Base-by-base conservation (phyloP, 2,329 filamentous ascomycete genomes). In the Cladobotryum mycophilum region DNA sequence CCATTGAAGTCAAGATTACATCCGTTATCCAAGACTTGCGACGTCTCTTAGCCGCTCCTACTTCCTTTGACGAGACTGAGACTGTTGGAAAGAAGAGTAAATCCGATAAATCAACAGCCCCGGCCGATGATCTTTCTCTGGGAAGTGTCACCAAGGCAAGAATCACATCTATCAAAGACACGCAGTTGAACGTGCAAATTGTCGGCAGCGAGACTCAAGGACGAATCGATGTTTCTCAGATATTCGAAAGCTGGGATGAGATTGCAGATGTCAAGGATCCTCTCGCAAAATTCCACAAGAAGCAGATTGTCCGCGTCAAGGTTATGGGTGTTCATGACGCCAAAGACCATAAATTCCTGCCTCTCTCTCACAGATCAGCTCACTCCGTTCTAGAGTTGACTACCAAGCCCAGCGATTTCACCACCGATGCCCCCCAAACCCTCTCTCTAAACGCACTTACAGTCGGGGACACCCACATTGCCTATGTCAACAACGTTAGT, bases 251-350 rank as follows among this genome's bases (percentile, higher is more conserved):
- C 11, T 96, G 87, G 85, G 86, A 95, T 43, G 85, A 92, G 41
- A 93, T 99, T 61, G 76, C 82, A 50, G 83, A 96, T 63, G 80
- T 84, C 52, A 96, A 92, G 68, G 76, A 82, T 25, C 92, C 93
- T 1, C 74, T 97, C n/a, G 60, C 62, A 50, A 78, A 80, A 55
- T 95, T 95, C 70, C 79, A 81, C 55, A 74, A 78, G 46, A 86
- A 88, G 58, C 81, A 92, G 52, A 72, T 83, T 42, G 70, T 96
- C 30, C 73, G 80, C 13, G 90, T 91, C 37, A 86, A 84, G 62
- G 79, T 96, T 36, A 75, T 97, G 35, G 92, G 91, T 55, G 78
- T 95, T 33, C 92, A 97, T 64, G 90, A 96, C 69, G 88, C 90
- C 45, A 85, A 86, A 58, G 95, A 89, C 60, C 89, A 96, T 68